Percentiles rank a stretch among this genome's conserved stretches.
These are phyloP conservation scores for Heracleum sosnowskyi DNA, from an alignment of 129 eudicot species.

Conservation along the genomic window DNA sequence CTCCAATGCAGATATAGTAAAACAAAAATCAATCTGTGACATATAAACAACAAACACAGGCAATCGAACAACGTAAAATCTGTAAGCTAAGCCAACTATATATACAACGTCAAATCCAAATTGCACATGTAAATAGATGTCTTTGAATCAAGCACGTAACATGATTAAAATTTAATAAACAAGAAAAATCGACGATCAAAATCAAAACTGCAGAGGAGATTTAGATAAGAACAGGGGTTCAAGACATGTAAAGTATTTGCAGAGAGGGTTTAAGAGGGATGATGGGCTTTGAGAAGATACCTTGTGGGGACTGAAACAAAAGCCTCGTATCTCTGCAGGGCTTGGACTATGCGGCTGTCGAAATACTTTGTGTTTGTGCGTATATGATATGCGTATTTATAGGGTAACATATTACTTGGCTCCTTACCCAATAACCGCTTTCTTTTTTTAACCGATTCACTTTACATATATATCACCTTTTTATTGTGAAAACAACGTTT, in stretches of 20 bases:
- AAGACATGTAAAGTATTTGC: not conserved
- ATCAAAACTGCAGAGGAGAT: not conserved
- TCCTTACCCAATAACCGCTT: not conserved
- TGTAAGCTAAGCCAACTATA: not conserved
- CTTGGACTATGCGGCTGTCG: slow-evolving; percentile 3
- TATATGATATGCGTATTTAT: not conserved
- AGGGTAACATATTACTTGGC: not conserved
- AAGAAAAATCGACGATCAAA: not conserved
- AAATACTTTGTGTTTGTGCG: not conserved
- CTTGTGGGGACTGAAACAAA: not conserved
- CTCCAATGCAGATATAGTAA: not conserved
- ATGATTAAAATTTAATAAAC: not conserved
- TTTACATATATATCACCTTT: no score
- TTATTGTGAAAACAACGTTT: no score
- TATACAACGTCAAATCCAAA: not conserved
- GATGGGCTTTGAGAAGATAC: not conserved
- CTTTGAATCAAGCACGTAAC: not conserved
- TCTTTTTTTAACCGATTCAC: not conserved
- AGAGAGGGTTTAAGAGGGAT: not conserved
- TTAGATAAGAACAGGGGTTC: not conserved
- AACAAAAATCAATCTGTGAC: no score
- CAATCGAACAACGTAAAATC: not conserved
- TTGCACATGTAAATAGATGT: not conserved
- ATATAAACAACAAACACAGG: not conserved
- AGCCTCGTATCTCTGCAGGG: not conserved